A percentile compares a stretch with the other conserved stretches of the same genome.
These are phyloP conservation scores for Jasminum sambac DNA, from an alignment of 257 asterid species.

Conservation along the genomic window DNA sequence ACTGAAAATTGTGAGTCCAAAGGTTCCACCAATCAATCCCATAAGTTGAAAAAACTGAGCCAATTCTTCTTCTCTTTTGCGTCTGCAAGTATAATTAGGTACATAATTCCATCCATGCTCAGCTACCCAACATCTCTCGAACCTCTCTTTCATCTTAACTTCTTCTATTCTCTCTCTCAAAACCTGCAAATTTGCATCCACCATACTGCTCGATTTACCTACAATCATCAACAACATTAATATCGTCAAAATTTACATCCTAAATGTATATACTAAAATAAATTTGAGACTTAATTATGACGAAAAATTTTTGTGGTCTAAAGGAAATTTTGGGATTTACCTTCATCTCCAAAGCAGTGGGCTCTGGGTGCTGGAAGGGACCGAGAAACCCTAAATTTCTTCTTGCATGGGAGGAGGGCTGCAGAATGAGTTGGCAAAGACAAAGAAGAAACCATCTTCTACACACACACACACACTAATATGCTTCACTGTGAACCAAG, in stretches of 20 bases:
- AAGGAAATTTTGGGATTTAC: slow-evolving; percentile 8
- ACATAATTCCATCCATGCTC: slow-evolving; percentile 42
- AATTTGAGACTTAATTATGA: too few species aligned
- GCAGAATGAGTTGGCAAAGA: slow-evolving; percentile 11
- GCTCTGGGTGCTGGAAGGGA: slow-evolving; percentile 35
- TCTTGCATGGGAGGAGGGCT: slow-evolving; percentile 23
- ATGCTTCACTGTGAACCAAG: not conserved
- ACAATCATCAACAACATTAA: not conserved
- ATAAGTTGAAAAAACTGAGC: slow-evolving; percentile 28
- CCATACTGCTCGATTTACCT: slow-evolving; percentile 41
- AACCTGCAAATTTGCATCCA: slow-evolving; percentile 41
- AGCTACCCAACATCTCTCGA: slow-evolving; percentile 36
- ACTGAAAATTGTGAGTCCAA: slow-evolving; percentile 43
- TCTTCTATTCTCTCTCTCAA: slow-evolving; percentile 49
- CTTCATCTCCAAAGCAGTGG: slow-evolving; percentile 41
- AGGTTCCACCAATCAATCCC: slow-evolving; percentile 31
- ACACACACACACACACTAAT: not conserved
- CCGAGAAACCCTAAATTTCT: slow-evolving; percentile 18
- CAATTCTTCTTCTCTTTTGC: slow-evolving; percentile 8
- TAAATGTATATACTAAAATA: slow-evolving; percentile 4
- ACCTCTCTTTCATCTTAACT: slow-evolving; percentile 41
- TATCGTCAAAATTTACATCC: slow-evolving; percentile 21
- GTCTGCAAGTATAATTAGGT: not conserved
- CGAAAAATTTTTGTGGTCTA: too few species aligned
- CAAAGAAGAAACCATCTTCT: slow-evolving; percentile 29